Conservation (phyloP, 1,139 yeast genomes). For the Scheffersomyces illinoinensis region DNA sequence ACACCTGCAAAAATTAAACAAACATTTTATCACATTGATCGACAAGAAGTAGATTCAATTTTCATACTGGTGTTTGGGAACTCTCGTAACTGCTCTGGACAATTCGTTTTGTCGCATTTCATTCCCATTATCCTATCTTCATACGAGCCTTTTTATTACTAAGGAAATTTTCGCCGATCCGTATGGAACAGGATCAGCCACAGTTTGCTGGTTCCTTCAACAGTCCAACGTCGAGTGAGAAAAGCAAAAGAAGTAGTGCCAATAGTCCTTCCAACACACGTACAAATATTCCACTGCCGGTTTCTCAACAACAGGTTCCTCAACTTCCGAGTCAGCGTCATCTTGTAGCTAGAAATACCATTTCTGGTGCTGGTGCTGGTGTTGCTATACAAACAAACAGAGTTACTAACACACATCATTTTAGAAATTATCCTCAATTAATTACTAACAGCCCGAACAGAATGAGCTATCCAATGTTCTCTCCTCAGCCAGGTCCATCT, state of each 20-base stretch:
- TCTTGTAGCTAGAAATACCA: neutral
- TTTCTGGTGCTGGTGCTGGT: neutral
- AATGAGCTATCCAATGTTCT: constrained; percentile 10
- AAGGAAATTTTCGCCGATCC: neutral
- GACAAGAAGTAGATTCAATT: neutral
- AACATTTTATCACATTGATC: neutral
- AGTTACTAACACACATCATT: neutral
- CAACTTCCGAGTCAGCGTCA: neutral
- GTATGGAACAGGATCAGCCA: constrained; percentile 16
- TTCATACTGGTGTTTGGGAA: neutral
- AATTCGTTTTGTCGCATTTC: neutral
- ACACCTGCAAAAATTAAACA: neutral
- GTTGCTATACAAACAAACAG: neutral
- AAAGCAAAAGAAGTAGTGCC: constrained; percentile 2
- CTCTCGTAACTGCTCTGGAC: neutral
- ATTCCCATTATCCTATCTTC: neutral
- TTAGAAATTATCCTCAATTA: neutral
- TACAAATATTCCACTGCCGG: constrained; percentile 2
- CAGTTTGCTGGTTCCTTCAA: constrained; percentile 11
- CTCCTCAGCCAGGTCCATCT: constrained; percentile 15
- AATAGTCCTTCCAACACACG: constrained; percentile 1
- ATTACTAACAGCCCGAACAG: neutral
- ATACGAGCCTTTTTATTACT: neutral
- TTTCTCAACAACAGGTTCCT: neutral
- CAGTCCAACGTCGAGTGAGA: neutral